Percentiles rank a stretch among this genome's conserved stretches.
Evolutionary conservation across 2,329 filamentous ascomycete genomes (phyloP).

Genomic region (Peltaster fructicola): DNA sequence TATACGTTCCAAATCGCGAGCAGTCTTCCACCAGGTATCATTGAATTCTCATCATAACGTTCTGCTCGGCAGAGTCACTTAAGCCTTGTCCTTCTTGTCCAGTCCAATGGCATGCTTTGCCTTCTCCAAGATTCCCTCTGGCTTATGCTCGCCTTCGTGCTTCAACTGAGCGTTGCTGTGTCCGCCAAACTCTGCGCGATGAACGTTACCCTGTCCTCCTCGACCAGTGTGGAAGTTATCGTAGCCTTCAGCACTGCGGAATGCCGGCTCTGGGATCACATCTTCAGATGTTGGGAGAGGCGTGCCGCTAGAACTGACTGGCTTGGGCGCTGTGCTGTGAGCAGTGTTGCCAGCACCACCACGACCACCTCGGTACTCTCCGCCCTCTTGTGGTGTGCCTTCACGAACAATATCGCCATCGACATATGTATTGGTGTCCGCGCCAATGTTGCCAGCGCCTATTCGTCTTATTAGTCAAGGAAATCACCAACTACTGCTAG

Average conservation of each 20-base stretch:
- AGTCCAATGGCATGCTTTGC: slow-evolving; percentile 22
- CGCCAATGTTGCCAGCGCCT: slow-evolving; percentile 43
- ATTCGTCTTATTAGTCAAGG: too few relatives aligned
- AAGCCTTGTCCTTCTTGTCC: slow-evolving; percentile 12
- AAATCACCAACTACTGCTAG: too few relatives aligned
- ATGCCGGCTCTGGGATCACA: slow-evolving; percentile 26
- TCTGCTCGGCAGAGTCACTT: too few relatives aligned
- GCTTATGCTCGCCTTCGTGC: slow-evolving; percentile 8
- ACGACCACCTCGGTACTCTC: slow-evolving; percentile 22
- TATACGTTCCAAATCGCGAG: too few relatives aligned
- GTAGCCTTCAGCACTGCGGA: slow-evolving; percentile 15
- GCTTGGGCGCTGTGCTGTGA: slow-evolving; percentile 5
- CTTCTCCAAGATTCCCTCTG: slow-evolving; percentile 25
- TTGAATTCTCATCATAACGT: too few relatives aligned
- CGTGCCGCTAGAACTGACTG: slow-evolving; percentile 4
- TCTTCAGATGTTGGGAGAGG: slow-evolving; percentile 20
- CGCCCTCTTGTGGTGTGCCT: slow-evolving; percentile 22
- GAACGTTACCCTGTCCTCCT: slow-evolving; percentile 29
- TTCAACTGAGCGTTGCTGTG: slow-evolving; percentile 20
- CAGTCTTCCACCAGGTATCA: too few relatives aligned
- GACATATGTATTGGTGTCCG: slow-evolving; percentile 28
- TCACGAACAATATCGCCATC: slow-evolving; percentile 30
- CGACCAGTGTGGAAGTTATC: slow-evolving; percentile 33
- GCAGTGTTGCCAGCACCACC: slow-evolving; percentile 26
- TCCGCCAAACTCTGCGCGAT: slow-evolving; percentile 31